Percentiles rank a stretch among this genome's conserved stretches.
phyloP scores from a whole-genome alignment of 1,284 basidiomycete species.

The Microbotryomycetes sp. region DNA sequence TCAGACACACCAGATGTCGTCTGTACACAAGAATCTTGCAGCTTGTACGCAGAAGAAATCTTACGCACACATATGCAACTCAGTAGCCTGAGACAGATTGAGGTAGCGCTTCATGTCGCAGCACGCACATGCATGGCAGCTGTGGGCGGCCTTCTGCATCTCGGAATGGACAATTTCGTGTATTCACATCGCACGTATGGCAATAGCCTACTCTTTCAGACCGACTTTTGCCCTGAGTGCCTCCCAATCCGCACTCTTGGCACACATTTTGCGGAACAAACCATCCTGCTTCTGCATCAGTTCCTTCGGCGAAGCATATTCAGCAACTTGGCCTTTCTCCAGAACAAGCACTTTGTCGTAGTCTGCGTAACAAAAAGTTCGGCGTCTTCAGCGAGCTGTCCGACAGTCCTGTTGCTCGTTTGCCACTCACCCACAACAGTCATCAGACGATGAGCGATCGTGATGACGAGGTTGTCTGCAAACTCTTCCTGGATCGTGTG shows the following conservation, averaged over 20 bases:
- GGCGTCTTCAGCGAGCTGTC: conserved; percentile 30
- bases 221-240: conserved; percentile 12
- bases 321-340: conserved; percentile 25
- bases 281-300: conserved; percentile 27
- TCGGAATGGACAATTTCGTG: too few relatives aligned
- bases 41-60: too few relatives aligned
- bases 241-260: conserved; percentile 19
- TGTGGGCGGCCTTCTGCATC: too few relatives aligned
- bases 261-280: conserved; percentile 19
- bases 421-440: conserved; percentile 40
- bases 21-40: too few relatives aligned
- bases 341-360: conserved; percentile 47
- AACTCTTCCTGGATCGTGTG: conserved; percentile 73
- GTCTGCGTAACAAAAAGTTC: conserved; percentile 35
- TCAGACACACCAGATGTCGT: too few relatives aligned
- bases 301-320: conserved; percentile 27
- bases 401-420: conserved; percentile 36
- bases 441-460: conserved; percentile 60
- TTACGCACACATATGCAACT: too few relatives aligned
- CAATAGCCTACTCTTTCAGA: neutral
- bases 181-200: too few relatives aligned
- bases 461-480: conserved; percentile 65
- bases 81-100: too few relatives aligned
- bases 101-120: too few relatives aligned
- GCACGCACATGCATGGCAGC: too few relatives aligned